Base-by-base conservation (phyloP, 129 eudicot genomes). In the Arctium minus region DNA sequence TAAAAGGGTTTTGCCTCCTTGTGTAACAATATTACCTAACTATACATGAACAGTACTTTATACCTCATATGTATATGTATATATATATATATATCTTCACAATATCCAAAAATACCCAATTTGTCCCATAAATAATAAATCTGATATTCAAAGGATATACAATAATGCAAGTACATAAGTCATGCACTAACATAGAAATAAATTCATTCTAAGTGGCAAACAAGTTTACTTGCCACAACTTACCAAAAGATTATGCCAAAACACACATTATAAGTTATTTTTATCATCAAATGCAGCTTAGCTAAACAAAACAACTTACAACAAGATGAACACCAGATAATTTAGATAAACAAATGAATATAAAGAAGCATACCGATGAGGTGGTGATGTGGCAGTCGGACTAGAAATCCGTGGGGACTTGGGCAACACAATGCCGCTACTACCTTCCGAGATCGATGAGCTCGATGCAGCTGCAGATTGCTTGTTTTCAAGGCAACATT, bases 391-490 rank as follows among this genome's bases (percentile, higher is more conserved):
- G 15, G 90, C 82, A 8, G 89, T 80, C 0, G 99, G 99, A 81
- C 98, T 96, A 69, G 85, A 83, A 75, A 69, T 70, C 75, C 83
- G 92, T 0, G 94, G 92, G 22, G 98, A 93, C 83, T 89, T 95
- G 1, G 90, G 67, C 6, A 88, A 84, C 44, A 88, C 86, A 86
- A 90, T 91, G 80, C 89, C 94, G 77, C 89, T 91, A 79, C 98
- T 93, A 44, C 87, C 93, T 79, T 96, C 99, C 0, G 98, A 93
- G 72, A 86, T 74, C 0, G 98, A 91, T 27, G 96, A 89, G 88
- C 95, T 88, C 12, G 98, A 94, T 29, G 90, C 93, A 70, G 88
- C 97, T 4, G 84, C 92, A 0, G 93, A 86, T 85, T 96, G 94
- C 87, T 89, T 96, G 83, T 93, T 93, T 89, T 90, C 97, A 79